Evolutionary conservation across 2,329 filamentous ascomycete genomes (phyloP), one percentile per base, ranked within the genome.

Genomic region (Arthrobotrys entomopaga): DNA sequence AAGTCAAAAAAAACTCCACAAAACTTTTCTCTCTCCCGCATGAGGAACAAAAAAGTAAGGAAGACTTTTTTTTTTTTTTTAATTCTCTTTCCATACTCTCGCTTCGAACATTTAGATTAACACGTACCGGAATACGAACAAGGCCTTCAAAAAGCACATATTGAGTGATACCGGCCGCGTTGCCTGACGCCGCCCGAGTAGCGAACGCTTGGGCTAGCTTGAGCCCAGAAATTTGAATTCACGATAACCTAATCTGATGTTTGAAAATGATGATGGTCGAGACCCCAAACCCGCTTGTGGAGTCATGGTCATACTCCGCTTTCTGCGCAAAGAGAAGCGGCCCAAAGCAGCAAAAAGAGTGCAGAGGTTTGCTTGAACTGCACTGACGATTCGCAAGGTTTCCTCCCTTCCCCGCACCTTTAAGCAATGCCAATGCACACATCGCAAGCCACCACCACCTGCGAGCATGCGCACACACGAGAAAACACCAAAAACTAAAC

Each of bases 351-450:
- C 29, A 34, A 34, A 34, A 34, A 34, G n/a, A 34, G 1, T 34
- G 29, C 7, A 10, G 10, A 34, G 29, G 29, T 34, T 34, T 34
- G 29, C 29, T 34, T 6, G 29, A 34, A 8, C n/a, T n/a, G n/a
- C 29, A 34, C 29, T 34, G 29, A 13, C 42, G 42, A 19, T 19
- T 46, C 15, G n/a, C 5, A 52, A 29, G 59, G 52, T 46, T 16
- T 65, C 29, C 60, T 65, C 24, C 24, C 53, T 66, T 73, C 61
- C 69, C 69, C 69, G 60, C 60, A 52, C 46, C 22, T 50, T 38
- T 3, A 46, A 57, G 52, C 26, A 63, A 38, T 58, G 43, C 65
- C 65, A 52, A 58, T 61, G 57, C 46, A 67, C 53, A 70, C 63
- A 29, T 29, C 50, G 29, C 58, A 61, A 67, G 59, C 59, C 56